A percentile compares a stretch with the other conserved stretches of the same genome.
These are phyloP conservation scores for Trichoderma breve DNA, from an alignment of 2,329 filamentous ascomycete species.

Conservation along the genomic window DNA sequence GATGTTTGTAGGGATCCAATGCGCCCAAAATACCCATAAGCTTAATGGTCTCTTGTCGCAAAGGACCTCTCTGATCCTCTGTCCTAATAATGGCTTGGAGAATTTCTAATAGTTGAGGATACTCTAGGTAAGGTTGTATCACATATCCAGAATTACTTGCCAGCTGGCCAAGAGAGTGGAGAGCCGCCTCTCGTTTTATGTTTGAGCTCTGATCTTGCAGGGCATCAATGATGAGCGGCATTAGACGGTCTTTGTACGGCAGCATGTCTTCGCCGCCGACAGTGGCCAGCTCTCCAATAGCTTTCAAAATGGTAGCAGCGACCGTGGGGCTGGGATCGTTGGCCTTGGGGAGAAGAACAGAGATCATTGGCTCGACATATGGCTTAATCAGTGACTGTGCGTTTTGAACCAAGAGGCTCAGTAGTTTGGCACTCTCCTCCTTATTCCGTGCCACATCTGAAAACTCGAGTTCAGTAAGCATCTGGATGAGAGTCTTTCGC, in stretches of 20 bases:
- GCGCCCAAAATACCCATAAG: slow-evolving; percentile 93
- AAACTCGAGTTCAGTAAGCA: slow-evolving; percentile 94
- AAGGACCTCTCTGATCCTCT: slow-evolving; percentile 75
- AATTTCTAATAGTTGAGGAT: slow-evolving; percentile 88
- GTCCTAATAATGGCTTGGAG: slow-evolving; percentile 92
- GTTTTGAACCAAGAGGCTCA: slow-evolving; percentile 89
- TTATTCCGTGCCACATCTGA: slow-evolving; percentile 92
- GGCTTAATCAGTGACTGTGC: slow-evolving; percentile 91
- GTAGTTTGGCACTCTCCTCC: slow-evolving; percentile 90
- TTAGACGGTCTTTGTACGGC: slow-evolving; percentile 84
- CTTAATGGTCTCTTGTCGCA: slow-evolving; percentile 94
- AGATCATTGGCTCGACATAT: slow-evolving; percentile 95
- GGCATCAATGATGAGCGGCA: slow-evolving; percentile 92
- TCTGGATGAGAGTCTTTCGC: slow-evolving; percentile 91
- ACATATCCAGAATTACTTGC: slow-evolving; percentile 97
- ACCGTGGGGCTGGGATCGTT: slow-evolving; percentile 82
- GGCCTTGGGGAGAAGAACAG: slow-evolving; percentile 89
- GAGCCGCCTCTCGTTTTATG: slow-evolving; percentile 83
- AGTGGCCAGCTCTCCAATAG: slow-evolving; percentile 88
- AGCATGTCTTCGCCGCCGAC: slow-evolving; percentile 94
- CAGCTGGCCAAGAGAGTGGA: slow-evolving; percentile 86
- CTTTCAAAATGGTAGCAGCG: slow-evolving; percentile 90
- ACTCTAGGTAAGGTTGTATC: slow-evolving; percentile 91
- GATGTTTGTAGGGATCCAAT: slow-evolving; percentile 92
- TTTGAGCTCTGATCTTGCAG: slow-evolving; percentile 92